These are phyloP conservation scores for Iris macrosiphon DNA, from an alignment of 106 monocot genomes.

Conservation along the genomic window DNA sequence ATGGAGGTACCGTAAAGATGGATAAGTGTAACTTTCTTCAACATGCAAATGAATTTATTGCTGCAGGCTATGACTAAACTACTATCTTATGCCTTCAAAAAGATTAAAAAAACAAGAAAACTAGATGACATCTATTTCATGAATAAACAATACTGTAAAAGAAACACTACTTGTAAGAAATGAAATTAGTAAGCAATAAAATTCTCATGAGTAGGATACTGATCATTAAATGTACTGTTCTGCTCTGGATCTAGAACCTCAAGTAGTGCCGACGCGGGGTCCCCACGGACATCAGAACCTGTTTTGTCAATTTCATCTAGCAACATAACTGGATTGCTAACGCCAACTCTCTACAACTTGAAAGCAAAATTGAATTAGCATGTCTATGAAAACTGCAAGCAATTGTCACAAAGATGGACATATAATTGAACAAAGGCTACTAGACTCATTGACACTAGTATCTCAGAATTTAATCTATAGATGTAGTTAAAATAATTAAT, in stretches of 20 bases:
- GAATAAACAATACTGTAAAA: background rate
- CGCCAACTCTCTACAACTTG: conserved; percentile 68
- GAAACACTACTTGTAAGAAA: background rate
- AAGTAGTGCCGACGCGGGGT: conserved; percentile 88
- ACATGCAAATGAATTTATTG: no score
- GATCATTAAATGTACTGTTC: conserved; percentile 88
- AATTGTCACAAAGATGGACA: no score
- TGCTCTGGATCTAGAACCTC: conserved; percentile 99
- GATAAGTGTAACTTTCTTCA: no score
- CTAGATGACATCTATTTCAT: background rate
- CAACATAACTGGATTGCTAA: conserved; percentile 93
- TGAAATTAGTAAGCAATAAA: background rate
- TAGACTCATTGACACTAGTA: no score
- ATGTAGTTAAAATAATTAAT: no score
- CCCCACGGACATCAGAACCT: conserved; percentile 93
- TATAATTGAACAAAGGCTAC: no score
- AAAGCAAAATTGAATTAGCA: background rate
- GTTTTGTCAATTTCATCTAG: conserved; percentile 99
- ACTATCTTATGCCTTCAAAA: no score
- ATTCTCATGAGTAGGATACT: conserved; percentile 55
- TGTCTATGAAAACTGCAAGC: no score
- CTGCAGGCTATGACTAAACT: no score
- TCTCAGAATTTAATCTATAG: no score
- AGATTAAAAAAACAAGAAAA: no score
- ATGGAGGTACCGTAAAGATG: no score